phyloP scores from a whole-genome alignment of 176 grass and related monocot species.

The Elaeis guineensis region DNA sequence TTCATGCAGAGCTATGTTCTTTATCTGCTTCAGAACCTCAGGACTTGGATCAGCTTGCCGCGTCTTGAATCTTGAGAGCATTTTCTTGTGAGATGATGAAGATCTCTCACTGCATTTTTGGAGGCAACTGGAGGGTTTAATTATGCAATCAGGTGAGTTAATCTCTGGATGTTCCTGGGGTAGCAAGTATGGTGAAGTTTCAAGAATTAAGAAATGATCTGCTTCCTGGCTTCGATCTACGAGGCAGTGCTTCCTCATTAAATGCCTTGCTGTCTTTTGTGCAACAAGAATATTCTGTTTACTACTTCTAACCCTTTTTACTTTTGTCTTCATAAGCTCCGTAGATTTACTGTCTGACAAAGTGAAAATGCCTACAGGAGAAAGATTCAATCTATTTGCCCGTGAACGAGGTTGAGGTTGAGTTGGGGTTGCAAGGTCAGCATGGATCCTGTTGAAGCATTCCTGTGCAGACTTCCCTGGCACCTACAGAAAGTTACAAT shows the following conservation, averaged over 20 bases:
- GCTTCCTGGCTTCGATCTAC: constrained; percentile 43
- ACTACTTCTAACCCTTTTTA: constrained; percentile 22
- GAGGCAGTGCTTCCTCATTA: constrained; percentile 54
- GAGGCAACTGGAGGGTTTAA: neutral
- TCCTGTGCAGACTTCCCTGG: constrained; percentile 67
- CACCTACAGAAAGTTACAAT: constrained; percentile 42
- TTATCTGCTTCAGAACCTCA: constrained; percentile 58
- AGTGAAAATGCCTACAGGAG: constrained; percentile 48
- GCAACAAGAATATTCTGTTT: constrained; percentile 40
- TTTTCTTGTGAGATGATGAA: constrained; percentile 29
- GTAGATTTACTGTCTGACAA: constrained; percentile 42
- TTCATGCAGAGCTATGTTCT: constrained; percentile 69
- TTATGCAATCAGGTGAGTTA: constrained; percentile 23
- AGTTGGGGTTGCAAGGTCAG: constrained; percentile 59
- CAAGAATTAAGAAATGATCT: constrained; percentile 79
- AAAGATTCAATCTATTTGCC: constrained; percentile 34
- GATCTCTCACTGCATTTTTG: constrained; percentile 26
- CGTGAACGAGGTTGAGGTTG: constrained; percentile 45
- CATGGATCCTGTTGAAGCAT: constrained; percentile 69
- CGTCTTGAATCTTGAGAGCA: constrained; percentile 29
- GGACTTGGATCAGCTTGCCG: constrained; percentile 32
- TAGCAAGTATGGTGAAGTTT: constrained; percentile 44
- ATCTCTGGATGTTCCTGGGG: constrained; percentile 25
- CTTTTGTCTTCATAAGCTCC: constrained; percentile 24
- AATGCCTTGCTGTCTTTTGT: constrained; percentile 60